Evolutionary conservation across 768 basidiomycete species (phyloP), one percentile per base, ranked within the genome.

Genomic region (Scleroderma bovista): DNA sequence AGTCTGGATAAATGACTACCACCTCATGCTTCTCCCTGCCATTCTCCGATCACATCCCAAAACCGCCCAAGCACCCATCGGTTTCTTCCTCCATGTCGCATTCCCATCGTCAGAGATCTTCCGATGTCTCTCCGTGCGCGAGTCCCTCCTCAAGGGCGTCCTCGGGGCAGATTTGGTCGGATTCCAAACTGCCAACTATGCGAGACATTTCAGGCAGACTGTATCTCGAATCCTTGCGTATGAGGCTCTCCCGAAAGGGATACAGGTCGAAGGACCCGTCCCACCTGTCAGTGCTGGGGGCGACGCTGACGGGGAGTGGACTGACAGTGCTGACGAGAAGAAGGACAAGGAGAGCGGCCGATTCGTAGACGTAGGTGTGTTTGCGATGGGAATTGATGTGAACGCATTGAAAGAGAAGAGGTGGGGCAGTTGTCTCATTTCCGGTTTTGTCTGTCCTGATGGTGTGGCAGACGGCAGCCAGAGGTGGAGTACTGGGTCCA

Each of bases 91-190:
- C 69, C 95, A 97, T 64, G 93, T 94, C 49, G 90, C 95, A 2
- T 97, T 96, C 72, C 95, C 94, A 3, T 87, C 84, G 37, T 92
- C 89, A 23, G 95, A 98, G 68, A 94, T 96, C 57, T 96, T 96
- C 77, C 78, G 94, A 8, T 95, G 93, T 67, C 74, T 97, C 26
- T 84, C 86, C 3, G 82, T 88, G 3, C 78, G 87, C 45, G 78
- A 84, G 55, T 78, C 85, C 20, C 77, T 96, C 20, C 74, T 98
- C 22, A 77, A 82, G 31, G 95, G 95, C 16, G 74, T 99, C 62
- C 86, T 98, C n/a, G 93, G 80, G 13, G 90, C 94, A 23, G 92
- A 97, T 70, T 78, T 95, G 39, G 83, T 97, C 29, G 92, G 90
- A 3, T 97, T 97, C 77, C 92, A 93, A 66, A 91, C 88, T 0